Percentiles rank a stretch among this genome's conserved stretches.
These are phyloP conservation scores for Hypomontagnella submonticulosa DNA, from an alignment of 495 filamentous ascomycete genomes.

Conservation along the genomic window DNA sequence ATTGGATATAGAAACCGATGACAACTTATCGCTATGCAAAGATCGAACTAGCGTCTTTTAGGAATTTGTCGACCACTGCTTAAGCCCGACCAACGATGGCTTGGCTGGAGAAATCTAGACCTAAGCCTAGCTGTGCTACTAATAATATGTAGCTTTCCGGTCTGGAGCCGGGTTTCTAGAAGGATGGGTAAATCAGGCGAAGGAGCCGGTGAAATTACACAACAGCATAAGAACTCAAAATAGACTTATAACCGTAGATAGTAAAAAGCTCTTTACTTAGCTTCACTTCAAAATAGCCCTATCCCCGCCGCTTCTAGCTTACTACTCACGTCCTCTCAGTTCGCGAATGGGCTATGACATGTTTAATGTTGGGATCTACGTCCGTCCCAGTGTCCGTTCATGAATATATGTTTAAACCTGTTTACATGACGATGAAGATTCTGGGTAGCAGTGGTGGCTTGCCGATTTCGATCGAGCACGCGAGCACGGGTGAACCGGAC, in stretches of 20 bases:
- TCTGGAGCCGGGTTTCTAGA: slow-evolving; percentile 26
- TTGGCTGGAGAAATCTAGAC: slow-evolving; percentile 14
- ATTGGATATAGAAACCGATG: background rate
- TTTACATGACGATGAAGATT: slow-evolving; percentile 1
- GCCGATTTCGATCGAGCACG: slow-evolving; percentile 5
- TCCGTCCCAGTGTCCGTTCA: too few species aligned
- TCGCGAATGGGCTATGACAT: too few species aligned
- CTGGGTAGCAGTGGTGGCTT: slow-evolving; percentile 15
- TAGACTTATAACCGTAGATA: slow-evolving; percentile 4
- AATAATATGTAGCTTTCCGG: slow-evolving; percentile 18
- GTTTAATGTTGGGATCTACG: too few species aligned
- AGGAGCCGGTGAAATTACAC: slow-evolving; percentile 21
- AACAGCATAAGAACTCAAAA: slow-evolving; percentile 34
- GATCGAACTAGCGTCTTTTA: slow-evolving; percentile 9
- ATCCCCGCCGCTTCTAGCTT: too few species aligned
- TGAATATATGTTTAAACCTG: background rate
- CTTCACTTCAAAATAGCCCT: too few species aligned
- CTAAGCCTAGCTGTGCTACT: slow-evolving; percentile 13
- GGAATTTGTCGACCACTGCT: slow-evolving; percentile 10
- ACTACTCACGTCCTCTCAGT: too few species aligned
- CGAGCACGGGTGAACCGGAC: slow-evolving; percentile 22
- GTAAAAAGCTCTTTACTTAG: too few species aligned
- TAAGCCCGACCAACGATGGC: slow-evolving; percentile 22
- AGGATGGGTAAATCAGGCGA: slow-evolving; percentile 13
- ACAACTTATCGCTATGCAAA: slow-evolving; percentile 4